Conservation (phyloP, 768 basidiomycete genomes). For the Dictyophora rubrovolvata region DNA sequence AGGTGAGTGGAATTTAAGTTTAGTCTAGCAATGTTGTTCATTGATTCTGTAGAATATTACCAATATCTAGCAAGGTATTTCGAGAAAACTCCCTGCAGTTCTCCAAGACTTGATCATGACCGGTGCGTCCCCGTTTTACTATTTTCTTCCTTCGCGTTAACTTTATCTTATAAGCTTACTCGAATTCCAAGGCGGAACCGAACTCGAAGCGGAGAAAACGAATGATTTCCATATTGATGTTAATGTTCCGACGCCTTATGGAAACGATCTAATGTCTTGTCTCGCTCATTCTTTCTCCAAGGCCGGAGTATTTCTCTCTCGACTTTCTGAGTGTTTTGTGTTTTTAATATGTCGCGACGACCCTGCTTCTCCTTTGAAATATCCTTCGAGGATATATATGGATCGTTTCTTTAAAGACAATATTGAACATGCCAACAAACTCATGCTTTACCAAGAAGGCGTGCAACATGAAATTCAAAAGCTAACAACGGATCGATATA, state of each 20-base stretch:
- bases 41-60: constrained; percentile 1
- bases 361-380: constrained; percentile 31
- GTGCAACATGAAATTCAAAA: constrained; percentile 39
- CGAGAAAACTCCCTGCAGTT: background rate
- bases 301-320: background rate
- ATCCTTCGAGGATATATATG: constrained; percentile 56
- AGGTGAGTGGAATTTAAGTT: background rate
- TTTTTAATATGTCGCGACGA: constrained; percentile 5
- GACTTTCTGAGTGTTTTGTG: constrained; percentile 3
- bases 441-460: constrained; percentile 25
- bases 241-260: background rate
- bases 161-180: background rate
- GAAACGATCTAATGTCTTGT: constrained; percentile 6
- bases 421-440: constrained; percentile 29
- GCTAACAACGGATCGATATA: constrained; percentile 32
- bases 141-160: background rate
- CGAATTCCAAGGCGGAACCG: constrained; percentile 3
- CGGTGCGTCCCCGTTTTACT: background rate
- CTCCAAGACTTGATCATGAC: background rate
- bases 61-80: background rate
- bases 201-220: background rate
- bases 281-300: constrained; percentile 3
- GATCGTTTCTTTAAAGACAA: constrained; percentile 64
- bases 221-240: constrained; percentile 1
- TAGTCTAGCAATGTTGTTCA: background rate